Base-by-base conservation (phyloP, 192 early-diverging fungal genomes). In the Rhizophagus sp. region DNA sequence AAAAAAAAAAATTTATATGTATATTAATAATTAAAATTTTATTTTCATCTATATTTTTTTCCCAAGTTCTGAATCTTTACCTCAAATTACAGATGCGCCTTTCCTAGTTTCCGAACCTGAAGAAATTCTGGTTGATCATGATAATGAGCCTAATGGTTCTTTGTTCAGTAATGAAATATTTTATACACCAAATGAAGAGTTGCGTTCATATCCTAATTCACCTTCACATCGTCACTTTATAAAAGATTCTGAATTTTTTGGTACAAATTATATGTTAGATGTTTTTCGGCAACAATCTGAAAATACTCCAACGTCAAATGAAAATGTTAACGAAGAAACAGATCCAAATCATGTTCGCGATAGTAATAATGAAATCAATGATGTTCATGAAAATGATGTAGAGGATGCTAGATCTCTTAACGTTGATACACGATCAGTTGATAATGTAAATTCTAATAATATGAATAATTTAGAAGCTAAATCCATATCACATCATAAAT, bases 111-210 rank as follows among this genome's bases (percentile, higher is more conserved):
- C 24, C 30, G 73, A 75, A 39, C 57, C 57, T 4, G n/a, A 61
- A 61, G 50, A 52, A 62, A 33, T 75, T 17, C 6, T 34, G 11
- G 1, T 0, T 47, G 44, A 47, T 47, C 44, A 47, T 33, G 50
- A 75, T 11, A 3, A 24, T 7, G 17, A 39, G 3, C 1, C 1
- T 27, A 34, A 17, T 0, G 11, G 11, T 39, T 11, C 30, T 36
- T 63, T 3, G 15, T 41, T 63, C 6, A 22, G 11, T 3, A 19
- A n/a, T n/a, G 62, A 76, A 22, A 33, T 62, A 36, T 76, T 76
- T 76, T 25, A 39, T 19, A 76, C 75, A 27, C 75, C 75, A 12
- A 63, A 10, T 39, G 75, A 76, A 36, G 27, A 64, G 1, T 15
- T 41, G 1, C 19, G 17, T 17, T 22, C 36, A 24, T 62, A 2